Evolutionary conservation across 73 alveolate genomes (phyloP), one percentile per base, ranked within the genome.

Genomic region (Paramecium pentaurelia): DNA sequence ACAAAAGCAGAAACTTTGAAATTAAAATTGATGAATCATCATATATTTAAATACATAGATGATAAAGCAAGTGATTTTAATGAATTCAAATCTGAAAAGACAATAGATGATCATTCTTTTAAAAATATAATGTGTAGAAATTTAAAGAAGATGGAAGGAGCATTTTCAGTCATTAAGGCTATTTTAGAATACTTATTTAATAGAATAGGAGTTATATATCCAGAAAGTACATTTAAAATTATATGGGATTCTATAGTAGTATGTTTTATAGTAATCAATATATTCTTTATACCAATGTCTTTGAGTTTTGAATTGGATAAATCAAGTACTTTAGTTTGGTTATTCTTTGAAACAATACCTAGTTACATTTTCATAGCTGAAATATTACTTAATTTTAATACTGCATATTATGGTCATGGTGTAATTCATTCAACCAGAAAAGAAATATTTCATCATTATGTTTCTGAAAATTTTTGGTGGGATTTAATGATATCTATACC

Each of bases 381-480:
- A 71, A 89, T 89, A 20, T 11, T 89, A n/a, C 34, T 89, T 3
- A 89, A 89, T 30, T 89, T 89, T 71, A 71, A 71, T 89, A 89
- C 94, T 11, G 94, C 94, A 14, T 89, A 42, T 47, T 89, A 89
- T 32, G 27, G 59, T 47, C 54, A 89, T 38, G 94, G 94, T 8
- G 64, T 73, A 12, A 89, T 89, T 44, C 86, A 71, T 16, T 42
- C 71, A 37, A 60, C 49, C 0, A 71, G 86, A 14, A 71, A 44
- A 7, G 42, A 77, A 5, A 89, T 89, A 42, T 71, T 73, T 70
- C 58, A 44, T 40, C 58, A 42, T 40, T 89, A 89, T 47, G 34
- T 71, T 25, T 58, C 71, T 38, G 75, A 54, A 38, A 60, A 42
- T 30, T 89, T 89, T 12, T 89, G 68, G 83, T 89, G 71, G 40